Conservation (phyloP, 2,329 filamentous ascomycete species). For the Penicillium concentricum region DNA sequence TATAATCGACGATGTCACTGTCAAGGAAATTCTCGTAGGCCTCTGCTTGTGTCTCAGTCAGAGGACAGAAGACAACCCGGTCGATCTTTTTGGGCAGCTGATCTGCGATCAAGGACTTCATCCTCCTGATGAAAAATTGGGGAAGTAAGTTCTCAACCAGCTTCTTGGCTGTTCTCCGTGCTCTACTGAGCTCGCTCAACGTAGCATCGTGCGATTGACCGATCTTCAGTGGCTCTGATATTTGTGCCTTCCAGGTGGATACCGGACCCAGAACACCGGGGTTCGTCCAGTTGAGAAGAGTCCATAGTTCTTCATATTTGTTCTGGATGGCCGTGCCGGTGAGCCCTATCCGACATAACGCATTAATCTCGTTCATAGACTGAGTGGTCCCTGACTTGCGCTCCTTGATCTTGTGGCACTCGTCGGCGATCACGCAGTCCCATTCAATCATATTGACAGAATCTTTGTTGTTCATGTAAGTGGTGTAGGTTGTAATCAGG, state of each 20-base stretch:
- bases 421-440: slow-evolving; percentile 93
- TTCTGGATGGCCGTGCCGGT: slow-evolving; percentile 98
- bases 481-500: slow-evolving; percentile 91
- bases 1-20: slow-evolving; percentile 66
- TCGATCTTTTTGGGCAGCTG: slow-evolving; percentile 95
- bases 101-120: slow-evolving; percentile 88
- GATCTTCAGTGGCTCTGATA: slow-evolving; percentile 75
- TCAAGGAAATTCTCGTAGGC: slow-evolving; percentile 83
- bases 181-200: slow-evolving; percentile 73
- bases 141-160: slow-evolving; percentile 86
- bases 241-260: slow-evolving; percentile 73
- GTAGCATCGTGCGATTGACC: slow-evolving; percentile 95
- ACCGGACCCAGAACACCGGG: slow-evolving; percentile 69
- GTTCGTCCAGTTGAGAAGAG: slow-evolving; percentile 92
- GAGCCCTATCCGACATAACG: slow-evolving; percentile 85
- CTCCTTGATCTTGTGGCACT: slow-evolving; percentile 89
- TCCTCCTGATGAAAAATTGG: slow-evolving; percentile 83
- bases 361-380: slow-evolving; percentile 86
- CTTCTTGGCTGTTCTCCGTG: slow-evolving; percentile 77
- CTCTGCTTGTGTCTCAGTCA: slow-evolving; percentile 75
- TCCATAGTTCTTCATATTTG: slow-evolving; percentile 96
- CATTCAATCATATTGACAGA: slow-evolving; percentile 82
- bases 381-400: slow-evolving; percentile 72
- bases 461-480: slow-evolving; percentile 74
- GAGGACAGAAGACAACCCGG: slow-evolving; percentile 88